Conservation (phyloP, 192 early-diverging fungal genomes). For the Coemansia sp. region DNA sequence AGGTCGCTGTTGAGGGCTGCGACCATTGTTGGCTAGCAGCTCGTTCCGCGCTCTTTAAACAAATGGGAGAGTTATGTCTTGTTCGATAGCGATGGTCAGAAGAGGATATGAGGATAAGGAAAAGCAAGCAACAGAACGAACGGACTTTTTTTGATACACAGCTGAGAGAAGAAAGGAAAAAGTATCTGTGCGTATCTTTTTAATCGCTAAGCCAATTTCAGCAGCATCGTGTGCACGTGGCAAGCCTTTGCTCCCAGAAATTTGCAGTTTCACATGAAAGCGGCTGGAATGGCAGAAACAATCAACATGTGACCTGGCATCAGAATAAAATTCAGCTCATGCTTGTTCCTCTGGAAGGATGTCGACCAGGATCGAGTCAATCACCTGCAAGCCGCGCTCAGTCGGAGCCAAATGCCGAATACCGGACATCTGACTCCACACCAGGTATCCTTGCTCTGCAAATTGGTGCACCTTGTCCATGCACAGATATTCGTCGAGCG, state of each 20-base stretch:
- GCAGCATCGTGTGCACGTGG: no score
- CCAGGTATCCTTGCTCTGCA: slow-evolving; percentile 23
- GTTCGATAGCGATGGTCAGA: no score
- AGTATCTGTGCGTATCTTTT: background rate
- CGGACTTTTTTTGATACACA: background rate
- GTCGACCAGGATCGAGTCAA: slow-evolving; percentile 40
- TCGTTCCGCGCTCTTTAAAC: no score
- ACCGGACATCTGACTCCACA: slow-evolving; percentile 4
- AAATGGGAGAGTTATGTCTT: no score
- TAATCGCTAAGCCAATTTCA: no score
- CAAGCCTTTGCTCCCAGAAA: no score
- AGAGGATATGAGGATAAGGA: background rate
- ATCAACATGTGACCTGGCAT: no score
- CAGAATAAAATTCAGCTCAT: no score
- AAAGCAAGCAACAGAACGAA: background rate
- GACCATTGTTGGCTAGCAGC: slow-evolving; percentile 13
- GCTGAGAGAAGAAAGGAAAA: slow-evolving; percentile 3
- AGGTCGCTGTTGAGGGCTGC: slow-evolving; percentile 37
- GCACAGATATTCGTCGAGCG: slow-evolving; percentile 28
- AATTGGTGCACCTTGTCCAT: slow-evolving; percentile 30
- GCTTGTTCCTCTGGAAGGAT: slow-evolving; percentile 14
- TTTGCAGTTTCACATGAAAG: background rate
- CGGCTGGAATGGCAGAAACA: no score
- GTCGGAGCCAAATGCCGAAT: slow-evolving; percentile 21
- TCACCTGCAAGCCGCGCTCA: slow-evolving; percentile 37